A percentile compares a stretch with the other conserved stretches of the same genome.
phyloP scores from a whole-genome alignment of 2,329 filamentous ascomycete species.

The Claviceps sp. region DNA sequence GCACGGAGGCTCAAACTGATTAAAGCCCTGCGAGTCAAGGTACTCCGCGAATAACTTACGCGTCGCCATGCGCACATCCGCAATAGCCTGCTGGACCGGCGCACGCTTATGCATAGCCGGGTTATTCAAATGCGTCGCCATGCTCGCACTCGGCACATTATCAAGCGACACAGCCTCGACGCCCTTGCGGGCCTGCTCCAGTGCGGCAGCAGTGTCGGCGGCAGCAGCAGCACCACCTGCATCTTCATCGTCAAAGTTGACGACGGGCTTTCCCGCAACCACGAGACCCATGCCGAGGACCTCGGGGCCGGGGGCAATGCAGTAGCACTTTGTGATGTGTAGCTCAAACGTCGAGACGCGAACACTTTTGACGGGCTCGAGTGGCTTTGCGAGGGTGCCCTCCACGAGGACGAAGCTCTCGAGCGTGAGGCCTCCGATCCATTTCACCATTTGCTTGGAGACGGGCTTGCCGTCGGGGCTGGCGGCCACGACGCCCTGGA shows the following conservation, averaged over 20 bases:
- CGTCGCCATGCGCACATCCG: constrained; percentile 40
- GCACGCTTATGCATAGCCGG: constrained; percentile 84
- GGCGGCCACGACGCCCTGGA: constrained; percentile 64
- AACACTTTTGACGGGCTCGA: constrained; percentile 80
- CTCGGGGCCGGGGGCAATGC: constrained; percentile 51
- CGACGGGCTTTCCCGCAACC: constrained; percentile 39
- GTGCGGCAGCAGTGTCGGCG: constrained; percentile 17
- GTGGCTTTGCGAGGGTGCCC: constrained; percentile 65
- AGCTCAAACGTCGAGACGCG: constrained; percentile 70
- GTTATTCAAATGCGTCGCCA: constrained; percentile 82
- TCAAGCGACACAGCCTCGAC: constrained; percentile 14
- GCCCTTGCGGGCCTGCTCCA: constrained; percentile 1
- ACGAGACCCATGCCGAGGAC: constrained; percentile 45
- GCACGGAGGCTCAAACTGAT: constrained; percentile 79
- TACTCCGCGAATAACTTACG: constrained; percentile 61
- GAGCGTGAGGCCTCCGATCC: constrained; percentile 57
- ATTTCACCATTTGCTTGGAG: constrained; percentile 80
- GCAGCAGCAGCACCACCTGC: constrained; percentile 26
- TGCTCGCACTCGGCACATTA: constrained; percentile 52
- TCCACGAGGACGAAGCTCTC: constrained; percentile 78
- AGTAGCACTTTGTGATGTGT: constrained; percentile 74
- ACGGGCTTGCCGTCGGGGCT: constrained; percentile 49
- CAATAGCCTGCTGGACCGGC: constrained; percentile 78
- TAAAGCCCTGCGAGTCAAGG: constrained; percentile 60
- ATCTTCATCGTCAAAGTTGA: constrained; percentile 44